phyloP scores from a whole-genome alignment of 2,329 filamentous ascomycete genomes.

The Colletotrichum kahawae region DNA sequence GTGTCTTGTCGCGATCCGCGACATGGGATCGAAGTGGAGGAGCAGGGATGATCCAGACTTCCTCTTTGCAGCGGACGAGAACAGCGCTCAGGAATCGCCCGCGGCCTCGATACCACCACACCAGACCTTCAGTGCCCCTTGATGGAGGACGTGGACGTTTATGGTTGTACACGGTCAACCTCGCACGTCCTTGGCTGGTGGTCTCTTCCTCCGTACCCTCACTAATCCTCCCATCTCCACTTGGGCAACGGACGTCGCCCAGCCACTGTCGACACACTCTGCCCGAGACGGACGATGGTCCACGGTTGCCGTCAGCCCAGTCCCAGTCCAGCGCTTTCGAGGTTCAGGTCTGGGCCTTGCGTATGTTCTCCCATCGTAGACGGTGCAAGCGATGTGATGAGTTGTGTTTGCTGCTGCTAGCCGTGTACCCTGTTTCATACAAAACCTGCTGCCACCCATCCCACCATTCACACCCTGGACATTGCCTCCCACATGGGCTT shows the following conservation, averaged over 20 bases:
- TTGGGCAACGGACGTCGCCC: neutral
- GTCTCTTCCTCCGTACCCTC: neutral
- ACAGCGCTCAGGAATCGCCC: neutral
- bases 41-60: neutral
- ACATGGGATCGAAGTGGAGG: neutral
- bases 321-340: slow-evolving; percentile 1
- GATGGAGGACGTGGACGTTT: neutral
- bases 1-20: slow-evolving; percentile 9
- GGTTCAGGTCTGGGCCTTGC: neutral
- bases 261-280: slow-evolving; percentile 16
- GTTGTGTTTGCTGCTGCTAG: slow-evolving; percentile 20
- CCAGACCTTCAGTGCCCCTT: neutral
- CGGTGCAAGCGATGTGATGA: neutral
- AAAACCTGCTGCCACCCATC: slow-evolving; percentile 15
- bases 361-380: neutral
- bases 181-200: slow-evolving; percentile 11
- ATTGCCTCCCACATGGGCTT: neutral
- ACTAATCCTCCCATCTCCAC: slow-evolving; percentile 13
- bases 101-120: neutral
- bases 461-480: neutral
- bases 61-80: slow-evolving; percentile 3
- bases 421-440: slow-evolving; percentile 21
- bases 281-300: slow-evolving; percentile 11
- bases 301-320: neutral
- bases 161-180: neutral